Conservation (phyloP, 164 flowering plant species). For the Cinnamomum chago region DNA sequence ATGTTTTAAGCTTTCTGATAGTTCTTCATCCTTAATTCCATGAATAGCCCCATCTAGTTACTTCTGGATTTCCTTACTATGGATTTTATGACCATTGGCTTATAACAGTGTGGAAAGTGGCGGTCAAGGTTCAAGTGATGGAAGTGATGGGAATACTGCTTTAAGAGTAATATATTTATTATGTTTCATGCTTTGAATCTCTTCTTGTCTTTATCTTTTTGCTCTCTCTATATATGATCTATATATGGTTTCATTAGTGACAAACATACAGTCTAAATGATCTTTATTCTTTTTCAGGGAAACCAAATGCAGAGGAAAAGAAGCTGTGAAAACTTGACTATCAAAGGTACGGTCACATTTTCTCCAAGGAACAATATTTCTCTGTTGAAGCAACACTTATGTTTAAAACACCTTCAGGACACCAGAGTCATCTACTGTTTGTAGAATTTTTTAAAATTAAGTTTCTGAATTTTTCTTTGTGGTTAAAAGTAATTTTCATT, state of each 20-base stretch:
- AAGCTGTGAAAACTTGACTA: slow-evolving; percentile 45
- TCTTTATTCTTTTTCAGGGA: slow-evolving; percentile 29
- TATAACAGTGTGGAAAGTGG: slow-evolving; percentile 25
- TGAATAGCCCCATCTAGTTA: neutral
- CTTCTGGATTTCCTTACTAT: slow-evolving; percentile 1
- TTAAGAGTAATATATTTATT: slow-evolving; percentile 27
- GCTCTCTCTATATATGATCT: too few species aligned
- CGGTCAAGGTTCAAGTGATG: slow-evolving; percentile 67
- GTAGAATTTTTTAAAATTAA: neutral
- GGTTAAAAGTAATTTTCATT: neutral
- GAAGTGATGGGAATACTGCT: slow-evolving; percentile 65
- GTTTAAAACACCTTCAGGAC: too few species aligned
- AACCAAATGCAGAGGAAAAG: slow-evolving; percentile 51
- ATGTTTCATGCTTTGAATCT: neutral
- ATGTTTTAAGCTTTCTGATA: neutral
- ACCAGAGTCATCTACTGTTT: too few species aligned
- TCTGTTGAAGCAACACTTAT: neutral
- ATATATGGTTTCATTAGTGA: neutral
- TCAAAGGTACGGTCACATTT: slow-evolving; percentile 38
- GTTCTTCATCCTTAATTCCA: neutral
- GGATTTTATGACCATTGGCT: neutral
- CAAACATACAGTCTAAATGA: neutral
- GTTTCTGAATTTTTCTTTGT: neutral
- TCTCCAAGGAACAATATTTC: neutral
- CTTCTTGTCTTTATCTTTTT: neutral